Percentiles rank a stretch among this genome's conserved stretches.
Evolutionary conservation across 78 protist species (phyloP).

Genomic region (Dictyostelium discoideum): DNA sequence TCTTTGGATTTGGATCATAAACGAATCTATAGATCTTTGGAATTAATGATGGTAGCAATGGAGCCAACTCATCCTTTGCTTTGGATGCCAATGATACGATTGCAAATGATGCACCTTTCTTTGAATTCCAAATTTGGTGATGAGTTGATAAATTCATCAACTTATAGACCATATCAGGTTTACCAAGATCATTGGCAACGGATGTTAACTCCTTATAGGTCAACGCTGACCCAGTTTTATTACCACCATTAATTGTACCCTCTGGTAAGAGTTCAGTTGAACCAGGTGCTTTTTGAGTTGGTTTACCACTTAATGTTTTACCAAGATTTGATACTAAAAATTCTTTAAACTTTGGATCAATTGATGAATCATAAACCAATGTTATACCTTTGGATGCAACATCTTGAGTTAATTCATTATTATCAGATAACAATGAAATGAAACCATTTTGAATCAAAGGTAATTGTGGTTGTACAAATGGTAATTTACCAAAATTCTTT

Average conservation of each 20-base stretch:
- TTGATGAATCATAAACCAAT: conserved; percentile 74
- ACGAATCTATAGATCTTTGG: conserved; percentile 86
- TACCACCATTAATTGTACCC: conserved; percentile 28
- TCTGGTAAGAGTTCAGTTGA: conserved; percentile 69
- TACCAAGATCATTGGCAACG: conserved; percentile 83
- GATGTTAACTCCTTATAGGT: conserved; percentile 48
- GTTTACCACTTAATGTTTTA: conserved; percentile 63
- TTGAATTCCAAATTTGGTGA: conserved; percentile 86
- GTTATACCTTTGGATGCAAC: conserved; percentile 80
- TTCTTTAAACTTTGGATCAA: conserved; percentile 52
- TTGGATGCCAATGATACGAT: conserved; percentile 41
- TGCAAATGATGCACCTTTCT: conserved; percentile 88
- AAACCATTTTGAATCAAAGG: conserved; percentile 79
- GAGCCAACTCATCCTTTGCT: conserved; percentile 76
- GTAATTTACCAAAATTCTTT: conserved; percentile 51
- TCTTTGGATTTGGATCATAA: conserved; percentile 86
- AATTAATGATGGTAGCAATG: conserved; percentile 70
- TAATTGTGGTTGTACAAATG: conserved; percentile 27
- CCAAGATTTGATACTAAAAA: conserved; percentile 60
- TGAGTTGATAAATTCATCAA: conserved; percentile 83
- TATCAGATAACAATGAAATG: conserved; percentile 56
- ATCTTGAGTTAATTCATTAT: conserved; percentile 86
- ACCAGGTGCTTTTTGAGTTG: conserved; percentile 78
- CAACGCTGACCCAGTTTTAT: conserved; percentile 52
- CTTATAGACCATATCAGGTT: conserved; percentile 88